phyloP scores from a whole-genome alignment of 352 stramenopile genomes.

The Phytopythium delawarense region DNA sequence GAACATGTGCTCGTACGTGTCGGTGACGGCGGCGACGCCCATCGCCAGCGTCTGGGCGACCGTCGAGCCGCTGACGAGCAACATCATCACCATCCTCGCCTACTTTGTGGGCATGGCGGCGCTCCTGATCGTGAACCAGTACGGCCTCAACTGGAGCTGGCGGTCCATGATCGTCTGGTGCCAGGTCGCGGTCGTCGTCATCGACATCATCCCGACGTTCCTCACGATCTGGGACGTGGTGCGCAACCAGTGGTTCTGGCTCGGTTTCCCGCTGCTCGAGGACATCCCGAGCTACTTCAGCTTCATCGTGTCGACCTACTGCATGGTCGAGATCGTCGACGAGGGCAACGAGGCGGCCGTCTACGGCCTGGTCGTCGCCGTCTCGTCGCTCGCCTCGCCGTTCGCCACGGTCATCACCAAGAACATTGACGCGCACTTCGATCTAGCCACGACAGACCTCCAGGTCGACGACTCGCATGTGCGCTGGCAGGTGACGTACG shows the following conservation, averaged over 20 bases:
- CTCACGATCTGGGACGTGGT: conserved; percentile 43
- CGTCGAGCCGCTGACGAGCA: conserved; percentile 30
- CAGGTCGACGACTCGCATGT: conserved; percentile 27
- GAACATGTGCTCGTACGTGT: conserved; percentile 33
- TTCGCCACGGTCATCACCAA: conserved; percentile 48
- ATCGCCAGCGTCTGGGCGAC: conserved; percentile 31
- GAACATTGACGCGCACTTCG: conserved; percentile 46
- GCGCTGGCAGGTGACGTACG: conserved; percentile 32
- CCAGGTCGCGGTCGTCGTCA: conserved; percentile 25
- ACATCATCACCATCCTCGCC: conserved; percentile 19
- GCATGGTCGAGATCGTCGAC: conserved; percentile 54
- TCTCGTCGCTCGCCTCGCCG: conserved; percentile 34
- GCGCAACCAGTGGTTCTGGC: conserved; percentile 61
- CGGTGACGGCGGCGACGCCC: conserved; percentile 25
- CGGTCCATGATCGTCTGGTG: conserved; percentile 31
- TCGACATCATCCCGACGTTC: conserved; percentile 35
- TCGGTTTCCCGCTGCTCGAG: conserved; percentile 42
- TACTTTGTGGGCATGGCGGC: conserved; percentile 28
- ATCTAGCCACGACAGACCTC: conserved; percentile 25
- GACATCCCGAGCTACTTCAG: conserved; percentile 38
- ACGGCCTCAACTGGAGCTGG: conserved; percentile 47
- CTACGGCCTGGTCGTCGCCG: conserved; percentile 50
- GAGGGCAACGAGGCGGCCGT: conserved; percentile 45
- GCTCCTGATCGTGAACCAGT: conserved; percentile 21
- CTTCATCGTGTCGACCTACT: conserved; percentile 50